phyloP scores from a whole-genome alignment of 2,329 filamentous ascomycete species.

The Chaetomiaceae sp. region DNA sequence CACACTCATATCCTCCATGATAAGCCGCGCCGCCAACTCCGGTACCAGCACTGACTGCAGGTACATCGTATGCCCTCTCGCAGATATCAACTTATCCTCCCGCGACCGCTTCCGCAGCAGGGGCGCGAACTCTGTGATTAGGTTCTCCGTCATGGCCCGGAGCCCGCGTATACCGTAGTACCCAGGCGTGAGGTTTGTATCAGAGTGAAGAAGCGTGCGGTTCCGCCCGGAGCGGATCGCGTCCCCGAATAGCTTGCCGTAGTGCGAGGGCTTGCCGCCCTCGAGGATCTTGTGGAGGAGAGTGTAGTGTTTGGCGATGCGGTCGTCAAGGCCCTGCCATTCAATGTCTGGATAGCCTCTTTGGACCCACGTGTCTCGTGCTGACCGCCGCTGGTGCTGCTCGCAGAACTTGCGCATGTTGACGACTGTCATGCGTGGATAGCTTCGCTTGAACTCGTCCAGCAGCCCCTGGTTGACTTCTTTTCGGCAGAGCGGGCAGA shows the following conservation, averaged over 20 bases:
- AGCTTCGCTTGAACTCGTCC: constrained; percentile 43
- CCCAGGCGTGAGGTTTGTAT: constrained; percentile 62
- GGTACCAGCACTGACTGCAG: constrained; percentile 74
- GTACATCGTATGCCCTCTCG: constrained; percentile 62
- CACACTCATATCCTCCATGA: constrained; percentile 53
- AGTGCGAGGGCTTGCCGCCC: constrained; percentile 54
- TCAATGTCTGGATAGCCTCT: constrained; percentile 66
- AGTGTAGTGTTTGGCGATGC: constrained; percentile 54
- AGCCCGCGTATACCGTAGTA: constrained; percentile 80
- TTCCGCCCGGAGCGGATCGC: constrained; percentile 55
- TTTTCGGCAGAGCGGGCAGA: constrained; percentile 65
- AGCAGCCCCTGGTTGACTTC: constrained; percentile 53
- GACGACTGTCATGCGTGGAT: constrained; percentile 48
- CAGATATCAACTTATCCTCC: constrained; percentile 61
- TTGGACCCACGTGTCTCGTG: constrained; percentile 43
- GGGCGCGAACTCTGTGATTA: constrained; percentile 57
- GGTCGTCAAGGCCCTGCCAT: constrained; percentile 58
- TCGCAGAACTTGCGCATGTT: constrained; percentile 62
- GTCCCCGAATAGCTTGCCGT: constrained; percentile 51
- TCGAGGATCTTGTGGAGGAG: constrained; percentile 58
- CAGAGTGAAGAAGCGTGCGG: constrained; percentile 55
- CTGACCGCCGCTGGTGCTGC: constrained; percentile 55
- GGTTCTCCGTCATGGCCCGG: constrained; percentile 65
- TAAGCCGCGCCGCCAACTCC: constrained; percentile 55
- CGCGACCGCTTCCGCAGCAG: constrained; percentile 59